Base-by-base conservation (phyloP, 2,329 filamentous ascomycete genomes). In the Septoria petroselini region DNA sequence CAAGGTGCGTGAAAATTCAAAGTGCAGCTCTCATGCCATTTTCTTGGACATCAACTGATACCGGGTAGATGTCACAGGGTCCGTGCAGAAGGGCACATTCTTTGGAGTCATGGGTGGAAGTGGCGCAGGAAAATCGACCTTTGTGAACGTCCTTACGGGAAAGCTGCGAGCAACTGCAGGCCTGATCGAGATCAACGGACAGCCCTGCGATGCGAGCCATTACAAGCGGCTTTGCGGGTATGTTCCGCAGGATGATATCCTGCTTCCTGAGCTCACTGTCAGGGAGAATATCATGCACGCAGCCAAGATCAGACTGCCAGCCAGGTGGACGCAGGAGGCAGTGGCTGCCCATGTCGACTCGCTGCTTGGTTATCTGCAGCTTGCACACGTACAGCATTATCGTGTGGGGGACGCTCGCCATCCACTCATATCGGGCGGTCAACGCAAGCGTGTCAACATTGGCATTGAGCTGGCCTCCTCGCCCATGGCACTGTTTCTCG, bases 171-270 rank as follows among this genome's bases (percentile, higher is more conserved):
- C 76, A 51, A 81, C 76, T 0, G 43, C 51, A 7, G 79, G 79
- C 2, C 57, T 68, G 0, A 74, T 79, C 19, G 75, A 73, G 39
- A 72, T 82, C 55, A 82, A 82, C 53, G 75, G 74, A n/a, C 66
- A 69, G 3, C 68, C 34, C 31, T 55, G 58, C 35, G 55, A 71
- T 58, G 66, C 78, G 65, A 71, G 71, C 59, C 68, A 69, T 34
- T 82, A 79, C 63, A 81, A 78, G 63, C 80, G 81, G 60, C 68
- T 82, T 50, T 80, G 82, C 19, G 79, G 79, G 17, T 82, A 81
- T 52, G 80, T 83, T 2, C 80, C 80, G 1, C 80, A 83, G 58
- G 78, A 83, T 53, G 81, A 83, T 60, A 73, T 83, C 19, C 73
- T 83, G 2, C 69, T 82, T 7, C 76, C 79, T 0, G 78, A 83